Conservation (phyloP, 2,329 filamentous ascomycete genomes). For the Neopestalotiopsis sp. region DNA sequence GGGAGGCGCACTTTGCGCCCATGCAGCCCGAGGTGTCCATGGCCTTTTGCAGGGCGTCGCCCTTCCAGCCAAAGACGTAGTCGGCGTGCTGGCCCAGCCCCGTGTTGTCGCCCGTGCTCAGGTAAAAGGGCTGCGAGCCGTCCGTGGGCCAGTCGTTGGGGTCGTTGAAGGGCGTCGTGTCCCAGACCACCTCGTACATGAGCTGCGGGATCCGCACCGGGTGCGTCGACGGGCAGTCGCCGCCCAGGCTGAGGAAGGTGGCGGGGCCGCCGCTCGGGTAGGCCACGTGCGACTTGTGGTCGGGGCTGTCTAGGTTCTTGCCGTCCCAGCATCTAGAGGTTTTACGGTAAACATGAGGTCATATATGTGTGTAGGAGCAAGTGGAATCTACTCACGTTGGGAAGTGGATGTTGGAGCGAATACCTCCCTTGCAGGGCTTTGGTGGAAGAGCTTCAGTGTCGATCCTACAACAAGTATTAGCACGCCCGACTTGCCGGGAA, state of each 20-base stretch:
- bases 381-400: constrained; percentile 22
- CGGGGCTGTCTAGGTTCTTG: constrained; percentile 47
- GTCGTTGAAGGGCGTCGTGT: constrained; percentile 36
- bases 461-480: not conserved
- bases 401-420: constrained; percentile 10
- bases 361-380: constrained; percentile 25
- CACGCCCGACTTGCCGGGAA: too few relatives aligned
- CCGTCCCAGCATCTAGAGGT: constrained; percentile 55
- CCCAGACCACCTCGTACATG: constrained; percentile 66
- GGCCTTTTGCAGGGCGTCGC: constrained; percentile 40
- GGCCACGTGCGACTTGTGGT: constrained; percentile 56
- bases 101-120: constrained; percentile 36
- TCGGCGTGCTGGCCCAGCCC: constrained; percentile 44
- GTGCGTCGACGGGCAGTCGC: constrained; percentile 52
- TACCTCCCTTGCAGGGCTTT: constrained; percentile 8
- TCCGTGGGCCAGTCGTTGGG: constrained; percentile 33
- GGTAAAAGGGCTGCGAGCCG: constrained; percentile 37
- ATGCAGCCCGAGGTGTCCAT: constrained; percentile 39
- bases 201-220: constrained; percentile 62
- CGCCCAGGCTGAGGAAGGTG: constrained; percentile 38
- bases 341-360: constrained; percentile 48
- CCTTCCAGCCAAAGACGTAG: constrained; percentile 44
- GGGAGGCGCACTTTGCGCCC: constrained; percentile 34
- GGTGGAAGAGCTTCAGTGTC: constrained; percentile 5
- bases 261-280: constrained; percentile 44